Evolutionary conservation across 768 basidiomycete genomes (phyloP), one percentile per base, ranked within the genome.

Genomic region (Psilocybe tampanensis): DNA sequence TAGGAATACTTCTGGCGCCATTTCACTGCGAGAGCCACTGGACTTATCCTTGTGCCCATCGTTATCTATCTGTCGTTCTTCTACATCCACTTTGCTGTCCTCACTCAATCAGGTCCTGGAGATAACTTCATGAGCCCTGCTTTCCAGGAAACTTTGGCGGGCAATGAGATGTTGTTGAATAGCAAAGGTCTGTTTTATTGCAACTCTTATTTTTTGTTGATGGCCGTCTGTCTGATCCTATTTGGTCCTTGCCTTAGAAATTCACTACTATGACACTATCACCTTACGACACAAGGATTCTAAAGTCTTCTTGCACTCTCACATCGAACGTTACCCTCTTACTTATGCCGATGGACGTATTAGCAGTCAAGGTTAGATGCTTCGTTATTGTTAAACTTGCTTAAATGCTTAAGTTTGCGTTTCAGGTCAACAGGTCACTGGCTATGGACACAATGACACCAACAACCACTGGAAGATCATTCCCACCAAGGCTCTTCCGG

Each of bases 391-490:
- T 33, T 55, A 8, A 13, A 47, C 15, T 21, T 29, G 57, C 3
- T 12, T 52, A 18, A 60, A 36, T 24, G 32, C 54, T 48, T 3
- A 21, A n/a, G 47, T 55, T 29, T 21, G 36, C 19, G n/a, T n/a
- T 36, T 2, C 61, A 94, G 92, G 94, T 60, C 95, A 96, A 76
- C 95, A 97, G 68, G 95, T 97, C 42, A 97, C 95, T 23, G 97
- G 92, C 44, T 98, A 98, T 72, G 90, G 86, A 1, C 91, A 97
- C 74, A 88, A 93, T 50, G 96, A 99, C 68, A 81, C 85, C 54
- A 99, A 99, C 79, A 99, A 98, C 74, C 68, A 88, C 64, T 99
- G 97, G 97, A 89, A 93, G 72, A 81, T 99, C 60, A 81, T 98
- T 55, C 97, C 97, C 3, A 98, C 96, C 15, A 95, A 93, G 69